Evolutionary conservation across 2,329 filamentous ascomycete genomes (phyloP).

Genomic region (Clonostachys byssicola): DNA sequence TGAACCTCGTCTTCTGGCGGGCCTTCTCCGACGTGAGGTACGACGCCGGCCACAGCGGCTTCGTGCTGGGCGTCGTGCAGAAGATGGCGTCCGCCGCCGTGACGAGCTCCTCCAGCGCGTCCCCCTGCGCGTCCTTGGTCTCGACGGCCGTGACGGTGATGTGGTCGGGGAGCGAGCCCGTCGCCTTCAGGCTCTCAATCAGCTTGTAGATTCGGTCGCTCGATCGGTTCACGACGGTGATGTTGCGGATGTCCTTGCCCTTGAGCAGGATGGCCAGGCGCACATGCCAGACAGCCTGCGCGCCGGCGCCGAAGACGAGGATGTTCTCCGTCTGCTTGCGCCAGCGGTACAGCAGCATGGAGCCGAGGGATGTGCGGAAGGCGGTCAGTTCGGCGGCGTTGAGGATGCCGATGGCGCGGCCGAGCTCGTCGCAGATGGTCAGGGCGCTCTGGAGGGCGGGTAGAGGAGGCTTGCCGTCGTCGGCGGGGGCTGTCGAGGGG

Average conservation of each 20-base stretch:
- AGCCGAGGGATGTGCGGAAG: conserved; percentile 63
- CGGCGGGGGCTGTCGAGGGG: not conserved
- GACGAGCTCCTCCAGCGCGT: conserved; percentile 8
- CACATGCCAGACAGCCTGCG: conserved; percentile 57
- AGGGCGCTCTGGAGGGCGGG: conserved; percentile 32
- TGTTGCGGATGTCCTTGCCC: conserved; percentile 9
- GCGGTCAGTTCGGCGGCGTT: conserved; percentile 67
- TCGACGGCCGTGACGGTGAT: conserved; percentile 6
- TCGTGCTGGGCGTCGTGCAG: conserved; percentile 21
- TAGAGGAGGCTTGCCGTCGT: not conserved
- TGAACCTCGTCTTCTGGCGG: conserved; percentile 14
- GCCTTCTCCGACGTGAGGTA: conserved; percentile 10
- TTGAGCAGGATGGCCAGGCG: conserved; percentile 55
- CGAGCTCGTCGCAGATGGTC: conserved; percentile 52
- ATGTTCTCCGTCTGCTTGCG: conserved; percentile 13
- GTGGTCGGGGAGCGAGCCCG: conserved; percentile 4
- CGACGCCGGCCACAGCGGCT: conserved; percentile 17
- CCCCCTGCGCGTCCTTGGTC: conserved; percentile 4
- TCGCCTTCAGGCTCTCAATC: conserved; percentile 7
- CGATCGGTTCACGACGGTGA: conserved; percentile 27
- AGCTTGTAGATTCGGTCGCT: conserved; percentile 11
- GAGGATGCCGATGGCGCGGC: conserved; percentile 58
- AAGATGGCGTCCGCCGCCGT: conserved; percentile 17
- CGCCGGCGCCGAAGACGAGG: conserved; percentile 11
- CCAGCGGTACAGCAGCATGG: conserved; percentile 53